phyloP scores from a whole-genome alignment of 2,329 filamentous ascomycete genomes.

The Colletotrichum eleusines region DNA sequence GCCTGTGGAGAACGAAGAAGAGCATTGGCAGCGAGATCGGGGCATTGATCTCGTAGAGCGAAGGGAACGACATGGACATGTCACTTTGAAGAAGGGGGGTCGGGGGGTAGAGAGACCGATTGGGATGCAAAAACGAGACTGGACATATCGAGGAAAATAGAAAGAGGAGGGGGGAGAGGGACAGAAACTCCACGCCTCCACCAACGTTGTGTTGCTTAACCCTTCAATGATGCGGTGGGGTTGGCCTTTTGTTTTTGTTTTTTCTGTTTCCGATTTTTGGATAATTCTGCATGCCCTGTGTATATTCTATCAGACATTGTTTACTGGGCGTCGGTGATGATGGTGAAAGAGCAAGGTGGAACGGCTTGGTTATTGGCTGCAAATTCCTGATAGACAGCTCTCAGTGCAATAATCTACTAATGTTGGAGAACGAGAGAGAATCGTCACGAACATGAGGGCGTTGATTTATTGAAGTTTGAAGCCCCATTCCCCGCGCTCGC shows the following conservation, averaged over 20 bases:
- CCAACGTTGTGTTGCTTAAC: constrained; percentile 14
- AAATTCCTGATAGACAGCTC: constrained; percentile 39
- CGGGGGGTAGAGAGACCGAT: not conserved
- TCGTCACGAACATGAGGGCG: constrained; percentile 1
- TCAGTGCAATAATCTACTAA: constrained; percentile 39
- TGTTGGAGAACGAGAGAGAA: constrained; percentile 30
- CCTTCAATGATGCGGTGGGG: not conserved
- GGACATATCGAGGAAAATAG: too few relatives aligned
- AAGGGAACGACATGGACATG: not conserved
- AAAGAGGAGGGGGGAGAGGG: not conserved
- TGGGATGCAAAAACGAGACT: constrained; percentile 31
- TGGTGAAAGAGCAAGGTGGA: constrained; percentile 30
- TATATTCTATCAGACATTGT: constrained; percentile 36
- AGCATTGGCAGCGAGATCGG: constrained; percentile 61
- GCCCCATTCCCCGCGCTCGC: not conserved
- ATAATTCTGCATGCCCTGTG: constrained; percentile 16
- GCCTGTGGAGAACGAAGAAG: constrained; percentile 75
- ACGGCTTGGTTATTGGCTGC: constrained; percentile 25
- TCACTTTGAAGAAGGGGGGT: not conserved
- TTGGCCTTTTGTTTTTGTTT: not conserved
- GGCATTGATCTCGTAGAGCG: constrained; percentile 57
- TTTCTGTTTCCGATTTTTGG: not conserved
- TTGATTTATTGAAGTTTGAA: not conserved
- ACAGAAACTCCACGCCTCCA: constrained; percentile 9
- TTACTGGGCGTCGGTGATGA: constrained; percentile 21